Base-by-base conservation (phyloP, 1,284 basidiomycete species). In the Fistulinella cinereoalba region DNA sequence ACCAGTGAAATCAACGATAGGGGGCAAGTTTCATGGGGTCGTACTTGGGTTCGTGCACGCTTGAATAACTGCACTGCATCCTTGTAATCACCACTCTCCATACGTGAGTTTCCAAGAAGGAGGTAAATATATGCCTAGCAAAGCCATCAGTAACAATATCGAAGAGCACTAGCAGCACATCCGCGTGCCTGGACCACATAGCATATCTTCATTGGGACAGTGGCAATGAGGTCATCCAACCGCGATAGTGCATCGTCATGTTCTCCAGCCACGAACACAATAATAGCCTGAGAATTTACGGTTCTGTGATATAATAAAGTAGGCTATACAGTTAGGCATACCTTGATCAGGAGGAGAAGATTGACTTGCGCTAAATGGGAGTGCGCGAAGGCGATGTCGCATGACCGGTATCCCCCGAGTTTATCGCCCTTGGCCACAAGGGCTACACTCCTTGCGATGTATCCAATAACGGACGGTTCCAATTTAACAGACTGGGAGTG, bases 401-500 rank as follows among this genome's bases (percentile, higher is more conserved):
- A 44, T 2, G 15, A 7, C 3, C 23, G 25, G 18, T 24, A 41
- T 1, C 4, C 50, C 10, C 24, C 15, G 6, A 12, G 4, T 10
- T 6, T 44, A n/a, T 41, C 13, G 3, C 42, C 34, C 0, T 16
- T 44, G 1, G 45, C 21, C 1, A 45, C 37, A 16, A 48, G 51
- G 0, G 51, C 51, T 6, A 49, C 21, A 15, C 23, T 41, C 22
- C 44, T 45, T 29, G 52, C 47, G 13, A 46, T 43, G 23, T 51
- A 42, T 3, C 38, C 51, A 6, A 53, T 27, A 5, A 42, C 11
- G 3, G 45, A 49, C 13, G 24, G 22, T 7, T 33, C 24, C 1
- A 23, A 21, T 1, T 23, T 11, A 7, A 52, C 22, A 6, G 51
- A 48, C 50, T 40, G 27, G 19, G 13, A 5, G 6, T 13, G 4